phyloP scores from a whole-genome alignment of 495 filamentous ascomycete genomes.

The Penicillium longicatenatum region DNA sequence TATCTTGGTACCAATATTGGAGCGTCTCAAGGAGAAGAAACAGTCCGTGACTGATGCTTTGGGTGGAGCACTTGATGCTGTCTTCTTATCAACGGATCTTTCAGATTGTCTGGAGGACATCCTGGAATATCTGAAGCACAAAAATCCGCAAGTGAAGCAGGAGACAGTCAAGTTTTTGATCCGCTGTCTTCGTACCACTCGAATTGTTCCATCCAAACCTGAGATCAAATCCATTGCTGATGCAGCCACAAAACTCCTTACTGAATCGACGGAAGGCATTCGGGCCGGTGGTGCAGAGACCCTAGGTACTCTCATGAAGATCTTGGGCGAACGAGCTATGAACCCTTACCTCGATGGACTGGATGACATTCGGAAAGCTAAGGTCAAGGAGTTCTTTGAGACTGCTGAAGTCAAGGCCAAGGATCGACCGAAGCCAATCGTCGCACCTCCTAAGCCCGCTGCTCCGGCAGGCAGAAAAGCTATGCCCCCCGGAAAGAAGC shows the following conservation, averaged over 20 bases:
- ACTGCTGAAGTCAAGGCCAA: constrained; percentile 95
- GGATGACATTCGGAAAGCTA: constrained; percentile 93
- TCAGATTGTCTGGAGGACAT: constrained; percentile 89
- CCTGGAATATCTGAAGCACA: constrained; percentile 80
- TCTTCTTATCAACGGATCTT: constrained; percentile 77
- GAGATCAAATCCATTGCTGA: constrained; percentile 87
- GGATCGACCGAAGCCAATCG: constrained; percentile 85
- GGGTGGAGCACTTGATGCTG: constrained; percentile 79
- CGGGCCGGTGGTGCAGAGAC: constrained; percentile 88
- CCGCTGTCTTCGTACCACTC: constrained; percentile 80
- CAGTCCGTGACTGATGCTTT: constrained; percentile 84
- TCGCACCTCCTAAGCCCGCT: constrained; percentile 62
- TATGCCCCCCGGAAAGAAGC: constrained; percentile 52
- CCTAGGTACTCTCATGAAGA: constrained; percentile 96
- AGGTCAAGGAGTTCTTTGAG: constrained; percentile 94
- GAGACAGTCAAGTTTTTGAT: constrained; percentile 90
- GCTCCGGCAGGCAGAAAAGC: constrained; percentile 49
- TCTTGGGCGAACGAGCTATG: constrained; percentile 97
- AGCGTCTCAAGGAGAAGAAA: constrained; percentile 97
- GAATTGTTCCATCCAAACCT: constrained; percentile 76
- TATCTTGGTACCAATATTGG: constrained; percentile 85
- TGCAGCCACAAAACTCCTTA: constrained; percentile 79
- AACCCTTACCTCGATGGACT: constrained; percentile 90
- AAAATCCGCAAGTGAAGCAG: constrained; percentile 97
- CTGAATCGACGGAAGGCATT: constrained; percentile 82